A percentile compares a stretch with the other conserved stretches of the same genome.
Conservation (phyloP, 2,329 filamentous ascomycete species). For the Aspergillus melleus region DNA sequence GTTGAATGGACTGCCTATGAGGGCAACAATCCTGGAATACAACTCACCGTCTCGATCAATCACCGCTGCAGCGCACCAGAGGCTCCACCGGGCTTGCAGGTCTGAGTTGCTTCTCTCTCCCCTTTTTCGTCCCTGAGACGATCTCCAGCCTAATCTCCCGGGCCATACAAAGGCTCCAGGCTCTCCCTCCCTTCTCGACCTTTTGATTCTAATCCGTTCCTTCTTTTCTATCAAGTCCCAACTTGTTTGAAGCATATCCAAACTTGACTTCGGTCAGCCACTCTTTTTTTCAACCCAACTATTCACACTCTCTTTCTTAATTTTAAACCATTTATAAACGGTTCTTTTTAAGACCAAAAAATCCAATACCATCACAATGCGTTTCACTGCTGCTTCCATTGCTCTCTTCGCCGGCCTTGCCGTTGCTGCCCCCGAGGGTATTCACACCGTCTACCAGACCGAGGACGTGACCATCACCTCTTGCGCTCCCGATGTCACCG, state of each 20-base stretch:
- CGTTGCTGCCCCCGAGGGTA: slow-evolving; percentile 36
- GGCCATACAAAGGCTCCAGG: slow-evolving; percentile 38
- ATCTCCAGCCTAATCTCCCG: slow-evolving; percentile 41
- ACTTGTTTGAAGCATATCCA: slow-evolving; percentile 35
- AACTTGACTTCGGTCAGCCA: slow-evolving; percentile 47
- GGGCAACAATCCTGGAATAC: not conserved
- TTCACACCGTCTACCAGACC: slow-evolving; percentile 57
- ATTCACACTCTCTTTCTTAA: slow-evolving; percentile 30
- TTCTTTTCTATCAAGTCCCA: slow-evolving; percentile 30
- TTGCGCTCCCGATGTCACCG: slow-evolving; percentile 59
- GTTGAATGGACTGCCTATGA: slow-evolving; percentile 1
- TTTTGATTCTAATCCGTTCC: slow-evolving; percentile 26
- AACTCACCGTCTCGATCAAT: not conserved
- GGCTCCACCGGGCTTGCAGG: slow-evolving; percentile 5
- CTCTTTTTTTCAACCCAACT: slow-evolving; percentile 41
- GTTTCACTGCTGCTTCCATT: slow-evolving; percentile 43
- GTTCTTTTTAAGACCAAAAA: slow-evolving; percentile 19
- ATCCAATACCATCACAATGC: slow-evolving; percentile 40
- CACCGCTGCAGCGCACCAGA: not conserved
- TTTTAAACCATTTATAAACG: slow-evolving; percentile 8
- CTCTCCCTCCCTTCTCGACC: slow-evolving; percentile 24
- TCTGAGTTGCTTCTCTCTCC: slow-evolving; percentile 6
- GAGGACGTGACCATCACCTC: slow-evolving; percentile 64
- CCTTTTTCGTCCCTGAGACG: slow-evolving; percentile 24
- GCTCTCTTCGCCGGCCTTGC: slow-evolving; percentile 45